Evolutionary conservation across 2,329 filamentous ascomycete species (phyloP), one percentile per base, ranked within the genome.

Genomic region (Neurospora crassa): DNA sequence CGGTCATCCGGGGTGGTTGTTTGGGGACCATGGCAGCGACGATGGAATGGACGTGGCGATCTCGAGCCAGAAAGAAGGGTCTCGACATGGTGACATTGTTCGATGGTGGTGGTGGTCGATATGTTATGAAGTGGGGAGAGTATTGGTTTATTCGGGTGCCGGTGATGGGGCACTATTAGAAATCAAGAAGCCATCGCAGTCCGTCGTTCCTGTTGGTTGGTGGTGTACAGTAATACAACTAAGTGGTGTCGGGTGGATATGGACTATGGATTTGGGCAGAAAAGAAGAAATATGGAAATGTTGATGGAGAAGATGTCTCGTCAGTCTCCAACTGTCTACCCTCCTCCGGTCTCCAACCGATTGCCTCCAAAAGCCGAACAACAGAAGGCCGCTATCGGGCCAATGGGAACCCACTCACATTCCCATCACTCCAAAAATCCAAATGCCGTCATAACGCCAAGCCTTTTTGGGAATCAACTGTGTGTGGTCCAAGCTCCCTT

Each of bases 81-180:
- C 70, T 70, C 68, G 75, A 71, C 75, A 76, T 76, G 73, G 53
- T 70, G 71, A 76, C 76, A 76, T 76, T 37, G 70, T 70, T 74
- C 67, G 74, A 67, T 67, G 47, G 29, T 53, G 34, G 29, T 69
- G 45, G 18, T 11, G 10, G 12, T 59, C 45, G 45, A 53, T 40
- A 24, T 2, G 8, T 1, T 20, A 53, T 29, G 43, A 12, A 29
- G 29, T 47, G n/a, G n/a, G n/a, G 12, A 20, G n/a, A 12, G 29
- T 29, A 29, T 4, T 29, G 29, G 5, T 29, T 29, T 24, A 53
- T 24, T 24, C 11, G 20, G 11, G 53, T 63, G 53, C 53, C 53
- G 53, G 5, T 34, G 16, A 1, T 63, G 53, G 53, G 53, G 53
- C 53, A 63, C 53, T 5, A 16, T 3, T 8, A 2, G 10, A 11